Percentiles rank a stretch among this genome's conserved stretches.
phyloP scores from a whole-genome alignment of 257 asterid genomes.

The Gentiana dahurica region DNA sequence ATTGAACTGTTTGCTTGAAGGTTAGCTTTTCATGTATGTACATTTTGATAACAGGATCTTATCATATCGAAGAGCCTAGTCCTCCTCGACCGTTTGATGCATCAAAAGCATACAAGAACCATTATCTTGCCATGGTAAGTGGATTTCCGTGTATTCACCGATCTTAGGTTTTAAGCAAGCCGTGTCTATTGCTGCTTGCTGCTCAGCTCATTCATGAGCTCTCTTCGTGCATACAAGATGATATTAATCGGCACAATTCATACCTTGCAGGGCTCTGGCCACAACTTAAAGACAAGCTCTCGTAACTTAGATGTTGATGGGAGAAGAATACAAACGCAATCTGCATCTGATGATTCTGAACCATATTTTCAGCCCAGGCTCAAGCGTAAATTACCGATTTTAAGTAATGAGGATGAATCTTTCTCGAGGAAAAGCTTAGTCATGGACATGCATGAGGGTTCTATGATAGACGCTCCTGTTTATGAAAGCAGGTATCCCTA shows the following conservation, averaged over 20 bases:
- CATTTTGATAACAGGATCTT: conserved; percentile 29
- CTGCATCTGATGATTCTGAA: conserved; percentile 34
- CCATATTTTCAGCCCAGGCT: conserved; percentile 27
- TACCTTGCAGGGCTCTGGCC: conserved; percentile 28
- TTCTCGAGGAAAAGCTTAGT: conserved; percentile 32
- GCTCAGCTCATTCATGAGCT: not conserved
- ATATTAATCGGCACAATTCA: conserved; percentile 8
- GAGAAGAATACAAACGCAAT: conserved; percentile 24
- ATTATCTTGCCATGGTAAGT: conserved; percentile 38
- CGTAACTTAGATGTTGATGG: conserved; percentile 31
- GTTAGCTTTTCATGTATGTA: not conserved
- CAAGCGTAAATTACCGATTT: conserved; percentile 24
- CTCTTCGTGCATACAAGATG: not conserved
- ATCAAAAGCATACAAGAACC: conserved; percentile 28
- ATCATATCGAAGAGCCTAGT: conserved; percentile 35
- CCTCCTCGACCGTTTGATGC: conserved; percentile 37
- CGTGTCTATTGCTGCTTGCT: no score
- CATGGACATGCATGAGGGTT: conserved; percentile 31
- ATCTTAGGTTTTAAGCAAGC: no score
- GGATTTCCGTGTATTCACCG: not conserved
- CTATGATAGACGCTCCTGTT: conserved; percentile 24
- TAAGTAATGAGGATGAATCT: conserved; percentile 21
- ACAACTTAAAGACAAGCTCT: conserved; percentile 29
- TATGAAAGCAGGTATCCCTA: conserved; percentile 29
- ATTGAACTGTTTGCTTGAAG: not conserved